Percentiles rank a stretch among this genome's conserved stretches.
Conservation (phyloP, 140 eudicot genomes). For the Bidens hawaiensis region DNA sequence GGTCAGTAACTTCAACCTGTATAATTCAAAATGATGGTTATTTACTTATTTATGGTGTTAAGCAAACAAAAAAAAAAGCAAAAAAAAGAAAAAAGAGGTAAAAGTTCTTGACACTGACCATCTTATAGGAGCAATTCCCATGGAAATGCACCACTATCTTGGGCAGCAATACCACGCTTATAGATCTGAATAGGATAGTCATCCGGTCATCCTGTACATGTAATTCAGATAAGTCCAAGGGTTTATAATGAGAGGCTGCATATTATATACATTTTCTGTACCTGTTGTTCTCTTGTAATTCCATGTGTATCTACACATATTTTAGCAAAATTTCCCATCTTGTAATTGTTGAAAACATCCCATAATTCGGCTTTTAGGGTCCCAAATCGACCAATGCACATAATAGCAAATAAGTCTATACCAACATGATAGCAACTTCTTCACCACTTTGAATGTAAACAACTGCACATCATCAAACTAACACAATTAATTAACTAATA, state of each 20-base stretch:
- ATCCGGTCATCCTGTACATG: constrained; percentile 70
- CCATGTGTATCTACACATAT: constrained; percentile 81
- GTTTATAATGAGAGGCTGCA: background rate
- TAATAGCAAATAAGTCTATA: no score
- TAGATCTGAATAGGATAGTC: constrained; percentile 88
- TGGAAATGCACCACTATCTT: constrained; percentile 75
- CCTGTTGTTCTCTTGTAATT: constrained; percentile 87
- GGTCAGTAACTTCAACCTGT: constrained; percentile 95
- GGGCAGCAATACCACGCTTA: constrained; percentile 95
- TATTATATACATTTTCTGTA: no score
- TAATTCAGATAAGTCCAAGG: constrained; percentile 17
- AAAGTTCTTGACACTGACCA: constrained; percentile 2
- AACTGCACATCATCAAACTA: no score
- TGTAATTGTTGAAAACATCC: constrained; percentile 84
- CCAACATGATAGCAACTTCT: no score
- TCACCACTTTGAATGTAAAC: no score
- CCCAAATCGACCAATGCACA: no score
- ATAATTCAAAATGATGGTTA: constrained; percentile 7
- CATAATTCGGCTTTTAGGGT: constrained; percentile 80
- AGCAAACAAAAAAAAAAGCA: no score
- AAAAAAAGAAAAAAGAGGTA: no score
- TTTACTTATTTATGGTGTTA: constrained; percentile 8
- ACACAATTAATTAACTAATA: no score
- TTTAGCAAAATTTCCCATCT: constrained; percentile 92
- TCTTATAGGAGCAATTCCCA: constrained; percentile 96